phyloP scores from a whole-genome alignment of 176 grass and related monocot genomes.

The Aegilops tauschii region DNA sequence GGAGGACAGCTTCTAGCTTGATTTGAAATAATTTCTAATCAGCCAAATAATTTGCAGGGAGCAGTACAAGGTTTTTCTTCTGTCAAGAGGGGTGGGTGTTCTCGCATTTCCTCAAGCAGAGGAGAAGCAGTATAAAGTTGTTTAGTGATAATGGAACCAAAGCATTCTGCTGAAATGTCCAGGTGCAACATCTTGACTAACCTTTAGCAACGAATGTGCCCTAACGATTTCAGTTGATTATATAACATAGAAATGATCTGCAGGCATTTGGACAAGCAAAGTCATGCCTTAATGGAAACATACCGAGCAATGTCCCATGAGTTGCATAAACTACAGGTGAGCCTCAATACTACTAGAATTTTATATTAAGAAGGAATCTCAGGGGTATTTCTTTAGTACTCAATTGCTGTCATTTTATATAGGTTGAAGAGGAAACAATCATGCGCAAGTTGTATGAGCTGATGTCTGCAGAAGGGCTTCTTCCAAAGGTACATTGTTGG shows the following conservation, averaged over 20 bases:
- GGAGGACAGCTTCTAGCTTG: background rate
- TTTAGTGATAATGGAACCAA: conserved; percentile 61
- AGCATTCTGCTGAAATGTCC: conserved; percentile 64
- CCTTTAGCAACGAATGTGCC: background rate
- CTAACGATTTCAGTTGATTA: conserved; percentile 6
- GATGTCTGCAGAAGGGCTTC: conserved; percentile 63
- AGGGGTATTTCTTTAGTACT: conserved; percentile 5
- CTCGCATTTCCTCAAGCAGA: background rate
- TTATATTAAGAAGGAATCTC: background rate
- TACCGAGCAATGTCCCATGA: conserved; percentile 75
- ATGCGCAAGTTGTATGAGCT: conserved; percentile 76
- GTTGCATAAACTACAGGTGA: conserved; percentile 70
- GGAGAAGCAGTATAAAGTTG: conserved; percentile 1
- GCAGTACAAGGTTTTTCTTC: background rate
- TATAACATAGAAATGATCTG: conserved; percentile 17
- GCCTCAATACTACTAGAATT: background rate
- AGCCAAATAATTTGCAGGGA: conserved; percentile 28
- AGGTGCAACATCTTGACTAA: conserved; percentile 35
- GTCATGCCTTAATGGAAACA: conserved; percentile 58
- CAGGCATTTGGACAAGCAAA: conserved; percentile 90
- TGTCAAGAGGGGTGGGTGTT: background rate
- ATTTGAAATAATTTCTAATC: conserved; percentile 25
- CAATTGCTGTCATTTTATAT: conserved; percentile 18
- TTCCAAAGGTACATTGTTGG: conserved; percentile 59
- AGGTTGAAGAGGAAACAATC: conserved; percentile 91